These are phyloP conservation scores for Croton laevigatus DNA, from an alignment of 441 rosid genomes.

Conservation along the genomic window DNA sequence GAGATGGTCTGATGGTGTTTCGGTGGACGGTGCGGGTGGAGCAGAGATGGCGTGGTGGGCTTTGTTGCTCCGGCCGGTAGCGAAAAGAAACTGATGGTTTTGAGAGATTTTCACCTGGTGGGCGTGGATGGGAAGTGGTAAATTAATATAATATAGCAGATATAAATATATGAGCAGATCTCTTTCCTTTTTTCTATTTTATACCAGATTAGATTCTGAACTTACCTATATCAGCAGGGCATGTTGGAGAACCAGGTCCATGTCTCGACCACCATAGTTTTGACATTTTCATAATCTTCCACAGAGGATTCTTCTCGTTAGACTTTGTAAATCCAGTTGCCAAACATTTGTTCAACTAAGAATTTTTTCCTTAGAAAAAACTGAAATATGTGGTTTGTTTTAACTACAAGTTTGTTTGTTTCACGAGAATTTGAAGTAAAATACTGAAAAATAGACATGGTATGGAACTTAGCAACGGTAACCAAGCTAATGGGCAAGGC, in stretches of 20 bases:
- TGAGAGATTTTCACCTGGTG: too few relatives aligned
- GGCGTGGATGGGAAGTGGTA: neutral
- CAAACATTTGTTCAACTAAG: neutral
- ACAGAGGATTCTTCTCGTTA: neutral
- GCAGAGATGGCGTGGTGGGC: too few relatives aligned
- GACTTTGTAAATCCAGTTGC: neutral
- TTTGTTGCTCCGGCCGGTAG: too few relatives aligned
- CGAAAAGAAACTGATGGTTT: too few relatives aligned
- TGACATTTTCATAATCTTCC: neutral
- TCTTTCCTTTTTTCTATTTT: too few relatives aligned
- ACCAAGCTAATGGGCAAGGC: conserved; percentile 8
- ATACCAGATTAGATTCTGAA: neutral
- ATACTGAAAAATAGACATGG: neutral
- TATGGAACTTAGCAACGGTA: conserved; percentile 23
- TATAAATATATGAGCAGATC: too few relatives aligned
- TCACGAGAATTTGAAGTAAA: neutral
- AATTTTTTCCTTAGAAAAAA: too few relatives aligned
- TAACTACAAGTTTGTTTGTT: neutral
- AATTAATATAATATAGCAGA: too few relatives aligned
- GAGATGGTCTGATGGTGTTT: too few relatives aligned
- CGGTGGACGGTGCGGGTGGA: too few relatives aligned
- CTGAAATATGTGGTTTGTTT: neutral
- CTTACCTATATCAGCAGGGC: conserved; percentile 79
- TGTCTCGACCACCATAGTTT: neutral
- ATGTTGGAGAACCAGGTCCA: conserved; percentile 94